Conservation (phyloP, 1,139 yeast genomes). For the Blastobotrys aristatus region DNA sequence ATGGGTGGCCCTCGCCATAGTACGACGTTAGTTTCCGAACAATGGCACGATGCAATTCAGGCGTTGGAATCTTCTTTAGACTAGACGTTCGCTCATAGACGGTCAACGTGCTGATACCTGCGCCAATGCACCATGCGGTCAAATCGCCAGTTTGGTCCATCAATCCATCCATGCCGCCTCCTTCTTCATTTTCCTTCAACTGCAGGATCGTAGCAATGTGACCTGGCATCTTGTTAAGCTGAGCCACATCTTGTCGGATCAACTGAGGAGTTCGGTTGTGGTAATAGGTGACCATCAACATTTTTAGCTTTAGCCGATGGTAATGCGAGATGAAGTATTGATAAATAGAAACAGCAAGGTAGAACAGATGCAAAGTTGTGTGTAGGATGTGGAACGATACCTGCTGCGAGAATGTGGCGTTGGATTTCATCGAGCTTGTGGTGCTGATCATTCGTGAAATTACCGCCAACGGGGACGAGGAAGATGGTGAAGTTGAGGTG, state of each 20-base stretch:
- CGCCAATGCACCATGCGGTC: constrained; percentile 81
- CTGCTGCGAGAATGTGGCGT: background rate
- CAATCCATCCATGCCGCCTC: constrained; percentile 86
- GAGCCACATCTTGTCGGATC: constrained; percentile 75
- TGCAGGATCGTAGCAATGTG: constrained; percentile 69
- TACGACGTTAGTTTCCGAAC: constrained; percentile 59
- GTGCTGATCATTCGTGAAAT: background rate
- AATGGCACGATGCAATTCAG: constrained; percentile 56
- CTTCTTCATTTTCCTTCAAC: constrained; percentile 73
- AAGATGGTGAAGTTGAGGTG: too few species aligned
- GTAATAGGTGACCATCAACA: constrained; percentile 62
- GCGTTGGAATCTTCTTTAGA: constrained; percentile 43
- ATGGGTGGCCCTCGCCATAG: constrained; percentile 48
- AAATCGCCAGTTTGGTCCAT: constrained; percentile 72
- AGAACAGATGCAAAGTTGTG: constrained; percentile 20
- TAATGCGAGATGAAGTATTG: constrained; percentile 29
- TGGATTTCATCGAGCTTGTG: background rate
- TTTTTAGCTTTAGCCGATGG: constrained; percentile 52
- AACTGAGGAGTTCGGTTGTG: constrained; percentile 83
- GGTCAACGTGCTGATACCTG: constrained; percentile 68
- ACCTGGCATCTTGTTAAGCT: constrained; percentile 69
- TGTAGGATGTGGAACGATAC: constrained; percentile 15
- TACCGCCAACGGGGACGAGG: too few species aligned
- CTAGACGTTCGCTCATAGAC: constrained; percentile 79
- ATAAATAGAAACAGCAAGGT: constrained; percentile 19